Conservation (phyloP, 306 rosid genomes). For the Hylodesmum podocarpum region DNA sequence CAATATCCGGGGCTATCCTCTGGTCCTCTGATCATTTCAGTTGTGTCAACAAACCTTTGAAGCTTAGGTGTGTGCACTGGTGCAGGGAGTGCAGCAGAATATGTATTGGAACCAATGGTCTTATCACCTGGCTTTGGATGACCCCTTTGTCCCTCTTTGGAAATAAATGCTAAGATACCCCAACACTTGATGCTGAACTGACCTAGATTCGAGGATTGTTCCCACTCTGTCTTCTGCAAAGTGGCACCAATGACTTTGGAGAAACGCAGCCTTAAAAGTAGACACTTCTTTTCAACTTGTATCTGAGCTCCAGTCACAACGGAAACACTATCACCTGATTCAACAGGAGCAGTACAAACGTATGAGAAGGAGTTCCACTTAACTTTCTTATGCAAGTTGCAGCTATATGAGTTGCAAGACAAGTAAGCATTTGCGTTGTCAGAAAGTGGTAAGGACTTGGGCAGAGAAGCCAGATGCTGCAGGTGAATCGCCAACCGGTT, state of each 20-base stretch:
- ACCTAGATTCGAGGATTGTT: constrained; percentile 15
- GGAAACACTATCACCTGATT: constrained; percentile 71
- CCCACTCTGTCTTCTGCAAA: constrained; percentile 41
- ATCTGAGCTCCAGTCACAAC: constrained; percentile 86
- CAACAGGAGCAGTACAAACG: constrained; percentile 87
- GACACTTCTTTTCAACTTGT: constrained; percentile 64
- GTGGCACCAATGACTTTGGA: constrained; percentile 42
- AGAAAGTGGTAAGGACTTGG: constrained; percentile 66
- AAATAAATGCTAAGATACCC: constrained; percentile 24
- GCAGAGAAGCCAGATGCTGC: constrained; percentile 80
- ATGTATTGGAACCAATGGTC: constrained; percentile 36
- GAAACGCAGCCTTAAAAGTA: constrained; percentile 45
- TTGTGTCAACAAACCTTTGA: constrained; percentile 62
- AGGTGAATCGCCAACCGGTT: constrained; percentile 79
- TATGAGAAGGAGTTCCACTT: constrained; percentile 76
- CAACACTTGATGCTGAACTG: neutral
- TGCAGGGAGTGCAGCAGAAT: constrained; percentile 33
- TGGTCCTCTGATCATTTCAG: constrained; percentile 72
- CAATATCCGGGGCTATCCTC: constrained; percentile 69
- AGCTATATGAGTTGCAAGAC: constrained; percentile 49
- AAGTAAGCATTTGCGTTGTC: constrained; percentile 63
- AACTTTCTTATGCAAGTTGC: constrained; percentile 63
- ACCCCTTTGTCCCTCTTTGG: constrained; percentile 27
- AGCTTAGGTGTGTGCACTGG: constrained; percentile 56
- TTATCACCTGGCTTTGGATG: constrained; percentile 41